Evolutionary conservation across 208 protist species (phyloP).

Genomic region (Acanthamoeba triangularis): DNA sequence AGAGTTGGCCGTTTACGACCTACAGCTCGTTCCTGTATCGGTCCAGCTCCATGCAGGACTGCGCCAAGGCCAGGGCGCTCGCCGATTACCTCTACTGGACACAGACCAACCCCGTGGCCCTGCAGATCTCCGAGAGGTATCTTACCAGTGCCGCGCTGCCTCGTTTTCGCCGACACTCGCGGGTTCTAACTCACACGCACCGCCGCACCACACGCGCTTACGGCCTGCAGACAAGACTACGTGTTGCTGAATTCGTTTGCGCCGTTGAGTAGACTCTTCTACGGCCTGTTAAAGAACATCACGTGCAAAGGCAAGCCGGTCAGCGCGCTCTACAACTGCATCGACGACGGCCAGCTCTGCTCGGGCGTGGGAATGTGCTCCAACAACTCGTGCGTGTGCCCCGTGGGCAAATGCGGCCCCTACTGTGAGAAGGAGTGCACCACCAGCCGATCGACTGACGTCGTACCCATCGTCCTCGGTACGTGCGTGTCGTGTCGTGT

Average conservation of each 20-base stretch:
- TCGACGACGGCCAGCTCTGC: slow-evolving; percentile 22
- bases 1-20: neutral
- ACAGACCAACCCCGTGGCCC: neutral
- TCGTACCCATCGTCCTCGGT: neutral
- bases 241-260: neutral
- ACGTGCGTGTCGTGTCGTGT: no score
- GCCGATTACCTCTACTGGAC: neutral
- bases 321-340: slow-evolving; percentile 4
- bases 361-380: neutral
- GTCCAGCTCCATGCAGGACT: slow-evolving; percentile 2
- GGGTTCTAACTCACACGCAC: neutral
- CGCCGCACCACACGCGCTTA: neutral
- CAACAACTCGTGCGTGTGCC: neutral
- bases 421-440: neutral
- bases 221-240: neutral
- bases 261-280: neutral
- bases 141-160: neutral
- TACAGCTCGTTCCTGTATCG: neutral
- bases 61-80: neutral
- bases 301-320: neutral
- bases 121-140: neutral
- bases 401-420: neutral
- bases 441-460: neutral
- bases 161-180: neutral
- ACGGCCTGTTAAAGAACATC: neutral